Base-by-base conservation (phyloP, 768 basidiomycete genomes). In the Lactarius sanguifluus region DNA sequence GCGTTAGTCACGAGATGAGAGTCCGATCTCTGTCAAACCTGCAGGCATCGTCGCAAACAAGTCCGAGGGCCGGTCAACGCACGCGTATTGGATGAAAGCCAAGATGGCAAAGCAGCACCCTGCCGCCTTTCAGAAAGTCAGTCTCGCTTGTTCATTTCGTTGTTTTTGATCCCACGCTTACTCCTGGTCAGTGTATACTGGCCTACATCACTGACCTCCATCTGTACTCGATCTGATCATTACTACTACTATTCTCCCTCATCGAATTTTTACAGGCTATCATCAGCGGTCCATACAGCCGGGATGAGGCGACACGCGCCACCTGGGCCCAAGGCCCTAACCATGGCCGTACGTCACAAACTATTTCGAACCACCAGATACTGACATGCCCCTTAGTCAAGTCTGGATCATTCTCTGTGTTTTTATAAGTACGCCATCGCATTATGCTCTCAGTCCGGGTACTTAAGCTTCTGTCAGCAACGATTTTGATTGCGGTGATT, bases 11-110 rank as follows among this genome's bases (percentile, higher is more conserved):
- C 82, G 90, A 52, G 72, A 77, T 61, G 79, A 81, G 30, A 90
- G 90, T 70, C 92, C 92, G 2, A 85, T 92, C 64, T 84, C 82
- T 25, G 79, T 90, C 63, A 89, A 84, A 76, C 75, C 78, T 34
- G 88, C 85, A 0, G 80, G 80, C 40, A 75, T 81, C 28, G 76
- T 79, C 56, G 70, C 77, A 23, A 72, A 78, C 3, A 75, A 76
- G 34, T 80, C 84, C 32, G 88, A 88, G 4, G 45, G 67, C 13
- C 77, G 76, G 23, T 75, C 82, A 34, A 79, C 80, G 20, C 82
- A 81, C 63, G 85, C 87, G 83, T 90, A 85, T 72, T 94, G 92
- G 92, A 90, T 92, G 88, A 85, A 86, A 73, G 87, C 91, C 3
- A 82, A 83, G 66, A 82, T 85, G 68, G 81, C 86, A 64, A 86